These are phyloP conservation scores for Colletotrichum sp. DNA, from an alignment of 2,329 filamentous ascomycete genomes.

Conservation along the genomic window DNA sequence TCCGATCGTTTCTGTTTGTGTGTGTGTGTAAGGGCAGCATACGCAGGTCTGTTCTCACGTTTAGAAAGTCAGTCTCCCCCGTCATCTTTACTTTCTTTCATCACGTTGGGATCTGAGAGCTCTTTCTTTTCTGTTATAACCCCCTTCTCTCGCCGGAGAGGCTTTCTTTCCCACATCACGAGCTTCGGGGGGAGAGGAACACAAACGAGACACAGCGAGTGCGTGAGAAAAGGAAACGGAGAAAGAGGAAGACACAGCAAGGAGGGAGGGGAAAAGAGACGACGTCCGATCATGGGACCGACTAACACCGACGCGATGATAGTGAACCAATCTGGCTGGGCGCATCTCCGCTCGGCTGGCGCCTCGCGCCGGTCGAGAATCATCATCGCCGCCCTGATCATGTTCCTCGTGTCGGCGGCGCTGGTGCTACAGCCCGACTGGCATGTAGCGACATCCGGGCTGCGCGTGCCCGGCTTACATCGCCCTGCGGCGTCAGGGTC, in stretches of 20 bases:
- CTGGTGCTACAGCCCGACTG: neutral
- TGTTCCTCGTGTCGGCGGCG: neutral
- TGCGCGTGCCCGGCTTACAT: neutral
- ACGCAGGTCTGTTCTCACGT: neutral
- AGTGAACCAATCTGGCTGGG: neutral
- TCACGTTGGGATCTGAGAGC: neutral
- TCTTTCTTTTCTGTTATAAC: neutral
- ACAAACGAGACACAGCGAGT: neutral
- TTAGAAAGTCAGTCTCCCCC: neutral
- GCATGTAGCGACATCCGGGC: neutral
- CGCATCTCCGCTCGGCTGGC: neutral
- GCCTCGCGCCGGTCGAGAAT: neutral
- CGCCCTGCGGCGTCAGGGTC: neutral
- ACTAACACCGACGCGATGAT: neutral
- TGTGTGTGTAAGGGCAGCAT: neutral
- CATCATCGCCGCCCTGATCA: neutral
- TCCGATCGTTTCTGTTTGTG: neutral
- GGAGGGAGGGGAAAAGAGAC: neutral
- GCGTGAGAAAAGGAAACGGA: neutral
- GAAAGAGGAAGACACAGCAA: neutral
- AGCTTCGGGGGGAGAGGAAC: neutral
- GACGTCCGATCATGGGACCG: neutral
- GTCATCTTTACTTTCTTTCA: neutral
- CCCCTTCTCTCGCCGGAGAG: neutral
- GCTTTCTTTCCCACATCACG: neutral